Conservation (phyloP, 768 basidiomycete species). For the Mycena vulgaris region DNA sequence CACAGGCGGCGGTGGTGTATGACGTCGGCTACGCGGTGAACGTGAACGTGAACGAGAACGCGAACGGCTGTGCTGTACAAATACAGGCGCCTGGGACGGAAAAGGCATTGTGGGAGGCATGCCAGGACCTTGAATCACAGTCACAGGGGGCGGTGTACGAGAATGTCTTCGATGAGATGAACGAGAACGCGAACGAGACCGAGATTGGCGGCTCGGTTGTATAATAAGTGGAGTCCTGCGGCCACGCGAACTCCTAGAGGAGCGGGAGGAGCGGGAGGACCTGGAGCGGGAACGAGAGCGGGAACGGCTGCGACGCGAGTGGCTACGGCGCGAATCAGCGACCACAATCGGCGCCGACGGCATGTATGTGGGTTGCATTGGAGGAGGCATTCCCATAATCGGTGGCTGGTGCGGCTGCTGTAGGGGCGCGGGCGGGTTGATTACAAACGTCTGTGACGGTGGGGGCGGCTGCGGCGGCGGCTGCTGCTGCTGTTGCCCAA, state of each 20-base stretch:
- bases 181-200: conserved; percentile 24
- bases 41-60: background rate
- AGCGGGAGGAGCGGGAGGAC: background rate
- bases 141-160: conserved; percentile 16
- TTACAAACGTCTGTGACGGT: conserved; percentile 33
- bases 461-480: conserved; percentile 21
- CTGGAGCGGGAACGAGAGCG: conserved; percentile 33
- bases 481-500: conserved; percentile 9
- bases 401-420: conserved; percentile 15
- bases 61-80: conserved; percentile 10
- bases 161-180: background rate
- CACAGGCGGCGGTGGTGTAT: conserved; percentile 23
- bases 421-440: conserved; percentile 9
- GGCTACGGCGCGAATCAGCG: background rate
- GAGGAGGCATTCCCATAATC: background rate
- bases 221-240: conserved; percentile 22
- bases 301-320: conserved; percentile 8
- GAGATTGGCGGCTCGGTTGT: conserved; percentile 24
- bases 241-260: conserved; percentile 2
- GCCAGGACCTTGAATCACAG: conserved; percentile 9
- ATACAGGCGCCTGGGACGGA: conserved; percentile 7
- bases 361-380: conserved; percentile 8
- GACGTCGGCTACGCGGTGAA: conserved; percentile 3
- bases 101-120: background rate
- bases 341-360: conserved; percentile 14